A percentile compares a stretch with the other conserved stretches of the same genome.
These are phyloP conservation scores for Begonia fuchsioides DNA, from an alignment of 306 rosid genomes.

Conservation along the genomic window DNA sequence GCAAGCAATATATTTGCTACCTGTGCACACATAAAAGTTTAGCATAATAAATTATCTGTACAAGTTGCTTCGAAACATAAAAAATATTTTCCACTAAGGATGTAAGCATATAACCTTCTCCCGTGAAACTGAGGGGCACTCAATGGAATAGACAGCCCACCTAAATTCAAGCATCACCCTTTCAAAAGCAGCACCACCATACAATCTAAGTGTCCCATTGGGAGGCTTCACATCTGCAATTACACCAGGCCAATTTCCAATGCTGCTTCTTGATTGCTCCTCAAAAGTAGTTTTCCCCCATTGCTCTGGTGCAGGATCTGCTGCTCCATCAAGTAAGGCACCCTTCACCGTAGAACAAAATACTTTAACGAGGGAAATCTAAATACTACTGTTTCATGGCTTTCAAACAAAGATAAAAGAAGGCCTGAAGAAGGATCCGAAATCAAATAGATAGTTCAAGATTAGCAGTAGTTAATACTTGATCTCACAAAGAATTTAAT, in stretches of 20 bases:
- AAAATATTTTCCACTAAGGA: not conserved
- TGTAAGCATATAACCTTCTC: conserved; percentile 59
- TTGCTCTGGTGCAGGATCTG: conserved; percentile 95
- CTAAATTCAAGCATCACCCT: conserved; percentile 89
- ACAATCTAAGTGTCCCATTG: conserved; percentile 68
- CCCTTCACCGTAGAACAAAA: conserved; percentile 42
- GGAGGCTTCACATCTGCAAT: conserved; percentile 57
- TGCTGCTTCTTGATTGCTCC: conserved; percentile 68
- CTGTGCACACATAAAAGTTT: conserved; percentile 26
- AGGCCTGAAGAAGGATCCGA: too few species aligned
- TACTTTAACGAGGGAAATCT: too few species aligned
- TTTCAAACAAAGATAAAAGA: too few species aligned
- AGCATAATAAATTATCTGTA: conserved; percentile 7
- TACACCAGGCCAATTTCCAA: conserved; percentile 93
- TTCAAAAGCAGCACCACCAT: conserved; percentile 99
- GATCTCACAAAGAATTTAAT: too few species aligned
- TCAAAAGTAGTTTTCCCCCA: conserved; percentile 88
- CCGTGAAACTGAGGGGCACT: conserved; percentile 87
- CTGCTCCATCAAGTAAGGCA: conserved; percentile 92
- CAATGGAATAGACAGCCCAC: conserved; percentile 84
- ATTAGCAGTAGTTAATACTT: too few species aligned
- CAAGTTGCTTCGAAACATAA: not conserved
- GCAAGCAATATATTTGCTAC: conserved; percentile 97
- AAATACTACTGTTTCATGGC: too few species aligned
- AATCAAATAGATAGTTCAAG: too few species aligned